Conservation (phyloP, 176 grass and related monocot genomes). For the Puya raimondii region DNA sequence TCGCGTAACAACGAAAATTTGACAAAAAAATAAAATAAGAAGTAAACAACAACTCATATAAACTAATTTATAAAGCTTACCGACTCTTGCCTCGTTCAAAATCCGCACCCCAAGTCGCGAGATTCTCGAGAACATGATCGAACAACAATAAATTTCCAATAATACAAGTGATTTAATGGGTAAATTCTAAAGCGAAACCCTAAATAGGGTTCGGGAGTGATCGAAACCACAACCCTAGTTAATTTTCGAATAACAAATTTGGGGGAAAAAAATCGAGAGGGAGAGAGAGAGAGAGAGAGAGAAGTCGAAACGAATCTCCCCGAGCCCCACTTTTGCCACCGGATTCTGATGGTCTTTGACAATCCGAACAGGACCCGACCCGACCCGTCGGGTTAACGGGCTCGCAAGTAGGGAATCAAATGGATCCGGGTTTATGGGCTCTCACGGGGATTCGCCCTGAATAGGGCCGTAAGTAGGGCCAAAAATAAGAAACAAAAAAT, state of each 20-base stretch:
- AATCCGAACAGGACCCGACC: too few relatives aligned
- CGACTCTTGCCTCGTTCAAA: slow-evolving; percentile 21
- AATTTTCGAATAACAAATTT: neutral
- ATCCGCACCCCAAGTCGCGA: slow-evolving; percentile 31
- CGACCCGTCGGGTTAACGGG: too few relatives aligned
- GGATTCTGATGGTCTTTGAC: too few relatives aligned
- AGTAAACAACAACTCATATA: neutral
- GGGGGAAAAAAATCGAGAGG: neutral
- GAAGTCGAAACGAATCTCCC: too few relatives aligned
- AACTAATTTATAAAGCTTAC: slow-evolving; percentile 2
- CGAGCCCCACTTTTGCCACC: too few relatives aligned
- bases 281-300: neutral
- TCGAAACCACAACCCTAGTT: neutral
- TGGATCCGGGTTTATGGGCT: too few relatives aligned
- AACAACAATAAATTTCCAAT: neutral
- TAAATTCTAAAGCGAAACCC: neutral
- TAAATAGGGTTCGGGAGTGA: neutral
- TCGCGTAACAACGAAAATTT: neutral
- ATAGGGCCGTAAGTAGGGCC: too few relatives aligned
- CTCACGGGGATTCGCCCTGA: too few relatives aligned
- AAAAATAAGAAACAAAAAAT: too few relatives aligned
- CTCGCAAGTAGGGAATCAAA: too few relatives aligned
- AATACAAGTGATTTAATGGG: neutral
- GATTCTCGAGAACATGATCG: slow-evolving; percentile 41
- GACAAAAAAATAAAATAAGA: neutral